Base-by-base conservation (phyloP, 352 stramenopile genomes). In the Phytopythium mirpurense region DNA sequence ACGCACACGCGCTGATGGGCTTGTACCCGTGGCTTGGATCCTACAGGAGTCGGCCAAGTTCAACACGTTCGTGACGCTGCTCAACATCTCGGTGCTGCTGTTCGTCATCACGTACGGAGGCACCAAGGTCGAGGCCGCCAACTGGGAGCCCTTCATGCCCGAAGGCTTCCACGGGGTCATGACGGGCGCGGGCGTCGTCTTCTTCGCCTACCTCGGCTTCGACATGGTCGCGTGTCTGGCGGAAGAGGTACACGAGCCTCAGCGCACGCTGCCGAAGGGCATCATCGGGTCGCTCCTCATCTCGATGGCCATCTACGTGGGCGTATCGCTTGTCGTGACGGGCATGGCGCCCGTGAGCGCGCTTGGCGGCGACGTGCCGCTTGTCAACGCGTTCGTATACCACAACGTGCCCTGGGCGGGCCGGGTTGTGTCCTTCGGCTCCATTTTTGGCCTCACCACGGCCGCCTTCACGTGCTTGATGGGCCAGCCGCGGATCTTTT, bases 191-290 rank as follows among this genome's bases (percentile, higher is more conserved):
- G 83, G 84, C 2, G 87, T 97, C 40, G 88, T 96, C 21, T 98
- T 96, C 64, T 97, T 98, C 45, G 77, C 86, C 19, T 97, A 96
- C 57, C 65, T 97, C 35, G 89, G 89, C 31, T 98, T 98, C 65
- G 92, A 98, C 56, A 96, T 97, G 87, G 90, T 97, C 24, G 83
- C 88, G 7, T 97, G 86, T 63, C 72, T 97, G 24, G 88, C 87
- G 0, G 90, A 97, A 59, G 92, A 98, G 64, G 89, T 97, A 2
- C 70, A 93, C 21, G 73, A 96, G 46, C 90, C 90, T 5, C 88
- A 97, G 56, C 74, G 66, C 24, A 96, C 94, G 37, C 68, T 97
- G 34, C 92, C 90, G 3, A 93, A 95, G 41, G 91, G 88, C 26
- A 97, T 98, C 54, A 93, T 97, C 53, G 86, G 86, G 23, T 96